These are phyloP conservation scores for Limonium bicolor DNA, from an alignment of 148 eudicot genomes.

Conservation along the genomic window DNA sequence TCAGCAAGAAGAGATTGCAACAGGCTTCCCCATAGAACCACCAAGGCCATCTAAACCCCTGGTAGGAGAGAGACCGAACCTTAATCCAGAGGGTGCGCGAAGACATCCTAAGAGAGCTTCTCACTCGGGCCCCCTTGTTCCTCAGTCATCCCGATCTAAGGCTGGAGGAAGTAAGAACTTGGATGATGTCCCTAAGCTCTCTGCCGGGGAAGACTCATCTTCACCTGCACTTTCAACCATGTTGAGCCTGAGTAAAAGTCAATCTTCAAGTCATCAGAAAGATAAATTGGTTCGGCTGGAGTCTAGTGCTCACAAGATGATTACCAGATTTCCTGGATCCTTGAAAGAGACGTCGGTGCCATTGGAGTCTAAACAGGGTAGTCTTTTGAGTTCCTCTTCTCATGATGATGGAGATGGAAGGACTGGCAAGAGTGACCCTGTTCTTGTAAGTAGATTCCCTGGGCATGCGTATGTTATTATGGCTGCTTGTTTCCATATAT, in stretches of 20 bases:
- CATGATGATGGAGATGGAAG: conserved; percentile 53
- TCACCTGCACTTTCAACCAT: conserved; percentile 30
- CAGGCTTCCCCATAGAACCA: conserved; percentile 90
- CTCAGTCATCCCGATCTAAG: conserved; percentile 63
- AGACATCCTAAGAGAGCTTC: conserved; percentile 57
- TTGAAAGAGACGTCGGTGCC: conserved; percentile 52
- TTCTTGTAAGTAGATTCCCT: conserved; percentile 39
- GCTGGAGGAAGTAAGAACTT: conserved; percentile 49
- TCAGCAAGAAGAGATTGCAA: conserved; percentile 80
- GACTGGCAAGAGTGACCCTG: conserved; percentile 44
- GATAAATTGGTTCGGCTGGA: conserved; percentile 31
- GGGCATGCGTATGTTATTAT: background rate
- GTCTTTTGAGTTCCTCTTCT: conserved; percentile 18
- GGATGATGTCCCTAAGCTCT: conserved; percentile 51
- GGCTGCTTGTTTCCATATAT: background rate
- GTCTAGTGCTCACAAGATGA: conserved; percentile 40
- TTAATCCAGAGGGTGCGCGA: conserved; percentile 22
- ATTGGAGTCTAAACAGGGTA: conserved; percentile 35
- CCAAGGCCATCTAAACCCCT: conserved; percentile 68
- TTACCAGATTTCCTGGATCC: conserved; percentile 69
- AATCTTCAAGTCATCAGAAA: conserved; percentile 40
- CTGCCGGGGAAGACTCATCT: conserved; percentile 40
- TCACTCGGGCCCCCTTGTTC: conserved; percentile 82
- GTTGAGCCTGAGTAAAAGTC: conserved; percentile 40
- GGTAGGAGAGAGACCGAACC: conserved; percentile 38